Evolutionary conservation across 2,329 filamentous ascomycete genomes (phyloP).

Genomic region (Didymella glomerata): DNA sequence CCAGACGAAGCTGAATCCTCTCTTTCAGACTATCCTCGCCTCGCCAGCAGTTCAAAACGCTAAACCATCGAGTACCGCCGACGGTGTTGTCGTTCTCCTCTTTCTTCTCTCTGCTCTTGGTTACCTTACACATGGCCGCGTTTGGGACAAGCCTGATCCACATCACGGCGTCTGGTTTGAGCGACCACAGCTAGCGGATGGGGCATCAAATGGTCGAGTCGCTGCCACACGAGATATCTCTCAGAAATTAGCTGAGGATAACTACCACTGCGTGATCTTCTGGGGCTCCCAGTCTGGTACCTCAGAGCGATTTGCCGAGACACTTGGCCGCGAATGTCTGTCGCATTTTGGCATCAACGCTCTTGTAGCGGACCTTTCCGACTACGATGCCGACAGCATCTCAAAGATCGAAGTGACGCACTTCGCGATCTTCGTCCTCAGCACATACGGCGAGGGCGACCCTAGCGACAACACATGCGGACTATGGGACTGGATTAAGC

Average conservation of each 20-base stretch:
- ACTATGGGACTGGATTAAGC: slow-evolving; percentile 49
- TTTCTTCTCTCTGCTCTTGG: slow-evolving; percentile 49
- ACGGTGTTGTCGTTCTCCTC: slow-evolving; percentile 50
- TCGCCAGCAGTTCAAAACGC: slow-evolving; percentile 25
- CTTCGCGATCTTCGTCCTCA: slow-evolving; percentile 49
- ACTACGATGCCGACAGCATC: slow-evolving; percentile 57
- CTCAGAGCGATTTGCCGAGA: slow-evolving; percentile 55
- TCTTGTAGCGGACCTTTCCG: slow-evolving; percentile 57
- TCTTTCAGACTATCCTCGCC: slow-evolving; percentile 21
- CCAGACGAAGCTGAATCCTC: slow-evolving; percentile 25
- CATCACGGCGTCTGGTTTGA: slow-evolving; percentile 60
- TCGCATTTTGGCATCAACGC: slow-evolving; percentile 53
- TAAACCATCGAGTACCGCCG: slow-evolving; percentile 49
- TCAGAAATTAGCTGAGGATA: slow-evolving; percentile 52
- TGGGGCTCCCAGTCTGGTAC: slow-evolving; percentile 62
- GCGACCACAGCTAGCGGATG: slow-evolving; percentile 56
- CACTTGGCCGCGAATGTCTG: slow-evolving; percentile 52
- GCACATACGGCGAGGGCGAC: slow-evolving; percentile 53
- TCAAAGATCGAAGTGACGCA: slow-evolving; percentile 36
- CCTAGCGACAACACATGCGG: slow-evolving; percentile 50
- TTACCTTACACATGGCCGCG: slow-evolving; percentile 54
- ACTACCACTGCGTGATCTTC: slow-evolving; percentile 53
- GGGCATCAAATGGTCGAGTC: slow-evolving; percentile 28
- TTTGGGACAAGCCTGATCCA: slow-evolving; percentile 61
- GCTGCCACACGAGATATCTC: slow-evolving; percentile 57